phyloP scores from a whole-genome alignment of 2,329 filamentous ascomycete species.

The Apiospora hydei region DNA sequence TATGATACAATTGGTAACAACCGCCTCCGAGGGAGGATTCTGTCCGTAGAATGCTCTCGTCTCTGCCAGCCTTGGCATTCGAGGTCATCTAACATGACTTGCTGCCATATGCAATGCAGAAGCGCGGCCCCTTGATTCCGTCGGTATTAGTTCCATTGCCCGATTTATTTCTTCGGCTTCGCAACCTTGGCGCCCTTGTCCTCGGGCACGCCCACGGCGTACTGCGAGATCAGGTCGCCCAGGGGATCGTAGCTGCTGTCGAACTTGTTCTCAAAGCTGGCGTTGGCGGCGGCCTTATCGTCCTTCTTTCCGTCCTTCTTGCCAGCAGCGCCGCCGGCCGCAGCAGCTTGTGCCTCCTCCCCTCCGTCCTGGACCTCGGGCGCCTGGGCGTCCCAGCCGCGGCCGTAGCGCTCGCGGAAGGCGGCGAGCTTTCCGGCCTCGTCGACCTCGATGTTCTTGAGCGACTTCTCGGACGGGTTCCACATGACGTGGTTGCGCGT shows the following conservation, averaged over 20 bases:
- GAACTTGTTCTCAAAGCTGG: slow-evolving; percentile 36
- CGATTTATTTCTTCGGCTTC: slow-evolving; percentile 8
- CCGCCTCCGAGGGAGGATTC: not conserved
- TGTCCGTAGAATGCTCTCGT: not conserved
- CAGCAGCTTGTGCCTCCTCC: slow-evolving; percentile 20
- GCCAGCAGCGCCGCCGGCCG: not conserved
- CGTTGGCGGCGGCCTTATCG: slow-evolving; percentile 28
- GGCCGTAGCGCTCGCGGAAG: slow-evolving; percentile 85
- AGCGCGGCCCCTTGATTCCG: too few relatives aligned
- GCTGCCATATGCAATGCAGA: not conserved
- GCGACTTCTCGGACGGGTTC: slow-evolving; percentile 83
- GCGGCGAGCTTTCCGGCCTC: slow-evolving; percentile 89
- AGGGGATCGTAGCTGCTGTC: slow-evolving; percentile 46
- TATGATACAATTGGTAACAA: slow-evolving; percentile 21
- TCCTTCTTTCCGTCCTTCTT: slow-evolving; percentile 27
- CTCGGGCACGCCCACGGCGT: slow-evolving; percentile 40
- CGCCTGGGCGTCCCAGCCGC: slow-evolving; percentile 72
- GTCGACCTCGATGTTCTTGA: slow-evolving; percentile 91
- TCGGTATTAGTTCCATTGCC: not conserved
- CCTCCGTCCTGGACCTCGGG: slow-evolving; percentile 39
- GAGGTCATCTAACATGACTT: not conserved
- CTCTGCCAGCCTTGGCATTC: not conserved
- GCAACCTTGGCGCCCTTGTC: slow-evolving; percentile 9
- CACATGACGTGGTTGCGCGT: slow-evolving; percentile 88
- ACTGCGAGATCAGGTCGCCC: slow-evolving; percentile 60